These are phyloP conservation scores for Scheffersomyces lignosus DNA, from an alignment of 805 yeast species.

Conservation along the genomic window DNA sequence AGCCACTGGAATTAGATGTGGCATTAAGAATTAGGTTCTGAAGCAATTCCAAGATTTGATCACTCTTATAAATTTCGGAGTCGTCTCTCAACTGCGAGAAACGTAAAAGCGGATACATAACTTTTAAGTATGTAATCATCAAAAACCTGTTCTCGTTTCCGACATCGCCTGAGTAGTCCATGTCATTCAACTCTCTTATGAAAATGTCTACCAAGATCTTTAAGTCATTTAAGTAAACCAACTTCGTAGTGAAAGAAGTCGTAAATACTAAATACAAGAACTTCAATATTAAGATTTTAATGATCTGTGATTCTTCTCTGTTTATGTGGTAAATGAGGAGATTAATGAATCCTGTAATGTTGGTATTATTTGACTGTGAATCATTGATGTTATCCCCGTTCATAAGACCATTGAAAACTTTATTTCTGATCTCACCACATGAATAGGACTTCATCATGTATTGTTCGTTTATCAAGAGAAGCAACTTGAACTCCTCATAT, in stretches of 20 bases:
- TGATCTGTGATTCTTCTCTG: constrained; percentile 66
- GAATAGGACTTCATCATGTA: constrained; percentile 63
- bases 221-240: constrained; percentile 80
- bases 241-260: constrained; percentile 58
- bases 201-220: constrained; percentile 82
- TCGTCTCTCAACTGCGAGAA: constrained; percentile 58
- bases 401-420: constrained; percentile 56
- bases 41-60: constrained; percentile 53
- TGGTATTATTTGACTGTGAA: constrained; percentile 8
- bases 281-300: constrained; percentile 78
- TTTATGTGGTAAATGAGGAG: constrained; percentile 64
- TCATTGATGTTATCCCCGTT: constrained; percentile 38
- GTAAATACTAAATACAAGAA: constrained; percentile 74
- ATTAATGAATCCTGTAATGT: constrained; percentile 67
- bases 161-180: constrained; percentile 58
- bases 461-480: constrained; percentile 83
- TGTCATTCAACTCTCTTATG: constrained; percentile 72
- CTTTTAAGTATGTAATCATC: constrained; percentile 57
- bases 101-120: constrained; percentile 67
- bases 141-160: constrained; percentile 56
- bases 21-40: constrained; percentile 41
- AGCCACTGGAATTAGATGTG: constrained; percentile 7
- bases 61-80: constrained; percentile 55
- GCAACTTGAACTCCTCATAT: constrained; percentile 65
- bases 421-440: constrained; percentile 35